Base-by-base conservation (phyloP, 441 rosid species). In the Croton laevigatus region DNA sequence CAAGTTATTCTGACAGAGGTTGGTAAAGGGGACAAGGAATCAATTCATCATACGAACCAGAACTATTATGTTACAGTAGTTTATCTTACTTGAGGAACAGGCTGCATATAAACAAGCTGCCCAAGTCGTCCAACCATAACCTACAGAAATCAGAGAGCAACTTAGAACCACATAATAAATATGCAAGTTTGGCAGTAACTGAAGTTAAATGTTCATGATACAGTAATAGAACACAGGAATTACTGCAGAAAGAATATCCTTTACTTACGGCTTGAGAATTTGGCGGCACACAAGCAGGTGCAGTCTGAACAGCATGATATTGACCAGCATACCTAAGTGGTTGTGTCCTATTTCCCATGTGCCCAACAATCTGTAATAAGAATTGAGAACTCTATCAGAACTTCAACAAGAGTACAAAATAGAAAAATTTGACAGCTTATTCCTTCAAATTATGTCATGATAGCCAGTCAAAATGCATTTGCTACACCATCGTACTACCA, bases 21-120 rank as follows among this genome's bases (percentile, higher is more conserved):
- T 59, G 5, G 1, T n/a, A 27, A 23, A 17, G 23, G 12, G 10
- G 7, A 14, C 22, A 23, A 13, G 55, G 19, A 10, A 46, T 34
- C 22, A 17, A 2, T 5, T 13, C 62, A 57, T 16, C 48, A 22
- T 3, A 13, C 2, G 17, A 11, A 38, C 8, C 22, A 63, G 36
- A 48, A 22, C 16, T 48, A 46, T 19, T 60, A 57, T 68, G 19
- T 44, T 57, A 37, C 38, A 44, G 49, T 19, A 57, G 44, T 44
- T 68, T 40, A 76, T 79, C 90, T 83, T 84, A 91, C 96, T 78
- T 87, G 91, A 70, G 90, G 61, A 82, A 89, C 82, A 73, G 98
- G 92, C 69, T 88, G 91, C 81, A 87, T 40, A 73, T 81, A 88
- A 27, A 88, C 75, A 70, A 86, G 81, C 81, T 88, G 97, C 62